Evolutionary conservation across 2,329 filamentous ascomycete species (phyloP).

Genomic region (Metarhizium brunneum): DNA sequence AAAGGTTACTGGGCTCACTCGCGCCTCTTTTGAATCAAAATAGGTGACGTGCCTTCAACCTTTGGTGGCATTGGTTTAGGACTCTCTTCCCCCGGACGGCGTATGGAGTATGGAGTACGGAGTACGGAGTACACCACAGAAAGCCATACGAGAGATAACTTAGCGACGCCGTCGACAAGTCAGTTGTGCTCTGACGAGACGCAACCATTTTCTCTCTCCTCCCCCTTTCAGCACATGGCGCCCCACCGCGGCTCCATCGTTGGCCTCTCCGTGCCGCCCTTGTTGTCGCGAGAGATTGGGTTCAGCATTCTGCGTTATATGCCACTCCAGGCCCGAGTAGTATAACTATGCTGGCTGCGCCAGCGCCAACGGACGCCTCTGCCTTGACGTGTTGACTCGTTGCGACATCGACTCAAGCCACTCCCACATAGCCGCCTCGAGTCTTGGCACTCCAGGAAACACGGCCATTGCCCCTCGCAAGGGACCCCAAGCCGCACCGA

Average conservation of each 20-base stretch:
- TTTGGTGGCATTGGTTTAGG: too few relatives aligned
- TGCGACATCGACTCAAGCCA: background rate
- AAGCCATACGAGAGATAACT: background rate
- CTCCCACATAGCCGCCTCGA: background rate
- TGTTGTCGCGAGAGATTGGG: background rate
- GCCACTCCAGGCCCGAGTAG: background rate
- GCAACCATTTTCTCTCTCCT: background rate
- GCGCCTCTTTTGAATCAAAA: too few relatives aligned
- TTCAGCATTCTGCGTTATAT: background rate
- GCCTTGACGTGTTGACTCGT: background rate
- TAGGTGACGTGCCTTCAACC: too few relatives aligned
- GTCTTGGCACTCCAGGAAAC: background rate
- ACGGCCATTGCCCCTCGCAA: background rate
- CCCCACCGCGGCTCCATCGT: background rate
- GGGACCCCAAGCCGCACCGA: background rate
- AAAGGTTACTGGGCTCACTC: too few relatives aligned
- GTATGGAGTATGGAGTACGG: too few relatives aligned
- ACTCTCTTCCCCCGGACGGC: too few relatives aligned
- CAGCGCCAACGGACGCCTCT: background rate
- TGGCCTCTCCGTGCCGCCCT: background rate
- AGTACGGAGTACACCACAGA: background rate
- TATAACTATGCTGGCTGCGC: background rate
- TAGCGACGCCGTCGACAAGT: background rate
- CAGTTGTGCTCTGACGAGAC: background rate
- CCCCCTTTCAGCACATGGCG: background rate